Base-by-base conservation (phyloP, 768 basidiomycete species). In the Psilocybe cyanescens region DNA sequence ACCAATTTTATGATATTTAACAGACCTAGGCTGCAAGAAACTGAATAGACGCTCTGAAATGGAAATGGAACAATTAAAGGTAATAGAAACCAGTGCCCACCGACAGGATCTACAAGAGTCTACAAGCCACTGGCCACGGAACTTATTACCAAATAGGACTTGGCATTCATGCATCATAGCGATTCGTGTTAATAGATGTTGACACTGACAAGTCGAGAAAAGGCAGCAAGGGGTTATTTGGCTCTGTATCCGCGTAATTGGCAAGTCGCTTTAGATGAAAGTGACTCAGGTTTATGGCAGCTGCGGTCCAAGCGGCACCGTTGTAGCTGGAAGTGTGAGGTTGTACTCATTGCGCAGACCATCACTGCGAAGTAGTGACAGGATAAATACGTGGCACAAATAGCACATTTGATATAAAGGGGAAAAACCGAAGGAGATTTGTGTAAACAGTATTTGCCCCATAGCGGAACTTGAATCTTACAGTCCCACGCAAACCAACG, bases 381-480 rank as follows among this genome's bases (percentile, higher is more conserved):
- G 14, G 41, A 44, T n/a, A 44, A 46, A 51, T 68, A 72, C 72
- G 70, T 72, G 72, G 67, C 68, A 45, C 56, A 56, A 11, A 44
- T 44, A 24, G 44, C 51, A 28, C 12, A 54, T 19, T 56, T 14
- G n/a, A 55, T 69, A 65, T 68, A 67, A 65, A 68, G 59, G 57
- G 19, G 44, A 47, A 31, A 39, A 57, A 58, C 41, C 53, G 41
- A 30, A 14, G 39, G 46, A 55, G 55, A 29, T 47, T 62, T 72
- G 33, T 6, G 6, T 7, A 35, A 35, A 7, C 7, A 0, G 33
- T 35, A 68, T 73, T 68, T 71, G 71, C 68, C 69, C 69, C 71
- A 65, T 62, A 74, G 77, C 80, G 80, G 81, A 76, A 77, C 76
- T 81, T 78, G 60, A 83, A 81, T 70, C 72, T 72, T 64, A 62